These are phyloP conservation scores for Trichothecium roseum DNA, from an alignment of 2,329 filamentous ascomycete species.

Conservation along the genomic window DNA sequence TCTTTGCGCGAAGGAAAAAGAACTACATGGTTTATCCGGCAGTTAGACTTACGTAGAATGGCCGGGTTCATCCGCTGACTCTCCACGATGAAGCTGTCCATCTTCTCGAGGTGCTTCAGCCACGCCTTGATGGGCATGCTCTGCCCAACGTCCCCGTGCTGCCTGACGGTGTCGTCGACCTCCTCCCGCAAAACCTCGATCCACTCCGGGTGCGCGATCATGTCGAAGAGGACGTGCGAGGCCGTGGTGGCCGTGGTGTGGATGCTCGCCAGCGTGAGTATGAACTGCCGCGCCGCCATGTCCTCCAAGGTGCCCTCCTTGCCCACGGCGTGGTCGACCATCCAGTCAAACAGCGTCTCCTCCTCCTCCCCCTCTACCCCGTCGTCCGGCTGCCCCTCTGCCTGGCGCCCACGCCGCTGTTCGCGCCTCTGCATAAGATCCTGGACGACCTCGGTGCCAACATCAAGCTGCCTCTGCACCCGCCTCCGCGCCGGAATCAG, in stretches of 20 bases:
- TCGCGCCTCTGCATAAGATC: slow-evolving; percentile 2
- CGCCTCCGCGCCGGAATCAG: slow-evolving; percentile 3
- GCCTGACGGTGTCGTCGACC: slow-evolving; percentile 4
- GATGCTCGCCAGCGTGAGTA: slow-evolving; percentile 3
- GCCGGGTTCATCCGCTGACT: not conserved
- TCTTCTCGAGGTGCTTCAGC: slow-evolving; percentile 1
- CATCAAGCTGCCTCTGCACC: not conserved
- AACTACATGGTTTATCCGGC: no score
- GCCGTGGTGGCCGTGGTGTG: slow-evolving; percentile 3
- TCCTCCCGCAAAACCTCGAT: slow-evolving; percentile 4
- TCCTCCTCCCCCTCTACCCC: slow-evolving; percentile 1
- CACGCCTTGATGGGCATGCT: not conserved
- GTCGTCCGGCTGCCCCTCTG: not conserved
- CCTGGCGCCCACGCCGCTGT: no score
- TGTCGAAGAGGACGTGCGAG: slow-evolving; percentile 3
- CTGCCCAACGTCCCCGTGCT: slow-evolving; percentile 1
- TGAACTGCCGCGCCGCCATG: not conserved
- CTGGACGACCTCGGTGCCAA: not conserved
- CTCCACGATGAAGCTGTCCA: slow-evolving; percentile 2
- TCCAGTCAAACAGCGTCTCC: slow-evolving; percentile 4
- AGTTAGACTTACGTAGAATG: no score
- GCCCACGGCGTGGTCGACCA: slow-evolving; percentile 3
- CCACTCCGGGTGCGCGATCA: slow-evolving; percentile 4
- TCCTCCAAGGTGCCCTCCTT: slow-evolving; percentile 1
- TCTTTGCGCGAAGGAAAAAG: no score